Evolutionary conservation across 202 grass and related monocot genomes (phyloP).

Genomic region (Setaria italica): DNA sequence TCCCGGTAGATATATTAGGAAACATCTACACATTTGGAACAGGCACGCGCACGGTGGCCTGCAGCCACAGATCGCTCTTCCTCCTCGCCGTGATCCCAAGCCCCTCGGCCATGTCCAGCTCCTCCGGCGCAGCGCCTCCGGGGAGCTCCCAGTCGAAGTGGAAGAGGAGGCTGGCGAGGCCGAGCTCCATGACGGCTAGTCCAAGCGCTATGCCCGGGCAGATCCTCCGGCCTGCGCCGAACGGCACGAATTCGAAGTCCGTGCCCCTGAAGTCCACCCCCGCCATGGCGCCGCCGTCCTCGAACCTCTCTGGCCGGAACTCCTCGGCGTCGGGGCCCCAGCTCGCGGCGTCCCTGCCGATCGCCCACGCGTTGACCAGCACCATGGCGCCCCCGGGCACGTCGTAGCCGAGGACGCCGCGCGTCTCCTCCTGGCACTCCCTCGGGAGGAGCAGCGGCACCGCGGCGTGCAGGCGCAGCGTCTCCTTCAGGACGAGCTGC

Average conservation of each 20-base stretch:
- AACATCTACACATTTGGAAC: no score
- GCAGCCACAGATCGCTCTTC: conserved; percentile 34
- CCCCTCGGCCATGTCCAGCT: conserved; percentile 49
- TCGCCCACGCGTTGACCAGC: conserved; percentile 53
- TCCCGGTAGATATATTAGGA: no score
- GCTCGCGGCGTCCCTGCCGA: conserved; percentile 41
- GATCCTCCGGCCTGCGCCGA: conserved; percentile 43
- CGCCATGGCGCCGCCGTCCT: background rate
- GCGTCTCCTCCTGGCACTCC: conserved; percentile 24
- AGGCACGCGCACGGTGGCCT: conserved; percentile 1
- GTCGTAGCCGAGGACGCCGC: conserved; percentile 40
- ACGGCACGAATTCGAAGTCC: conserved; percentile 51
- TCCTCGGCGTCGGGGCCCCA: conserved; percentile 51
- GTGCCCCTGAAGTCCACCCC: conserved; percentile 38
- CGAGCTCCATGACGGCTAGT: conserved; percentile 49
- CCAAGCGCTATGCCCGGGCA: conserved; percentile 50
- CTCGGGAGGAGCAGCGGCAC: conserved; percentile 52
- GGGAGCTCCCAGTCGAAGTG: conserved; percentile 46
- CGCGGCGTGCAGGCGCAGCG: conserved; percentile 51
- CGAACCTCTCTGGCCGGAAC: conserved; percentile 58
- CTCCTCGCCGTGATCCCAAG: conserved; percentile 43
- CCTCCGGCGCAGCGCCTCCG: background rate
- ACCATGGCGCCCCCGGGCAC: conserved; percentile 44
- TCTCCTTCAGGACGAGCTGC: conserved; percentile 45
- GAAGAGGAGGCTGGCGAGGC: conserved; percentile 48